Evolutionary conservation across 805 yeast species (phyloP).

Genomic region (Monosporozyma servazzii): DNA sequence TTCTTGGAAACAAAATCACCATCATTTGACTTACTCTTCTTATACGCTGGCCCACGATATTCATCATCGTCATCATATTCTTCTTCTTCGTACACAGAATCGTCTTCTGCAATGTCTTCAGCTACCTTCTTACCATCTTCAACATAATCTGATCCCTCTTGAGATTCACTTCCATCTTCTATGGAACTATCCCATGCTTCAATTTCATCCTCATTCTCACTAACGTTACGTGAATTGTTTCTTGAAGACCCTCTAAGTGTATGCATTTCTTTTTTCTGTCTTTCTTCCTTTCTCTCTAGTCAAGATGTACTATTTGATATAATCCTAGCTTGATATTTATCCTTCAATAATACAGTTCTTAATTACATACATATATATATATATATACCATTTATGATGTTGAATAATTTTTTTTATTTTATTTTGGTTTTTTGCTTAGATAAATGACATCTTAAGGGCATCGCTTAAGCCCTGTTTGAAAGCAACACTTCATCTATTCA

Average conservation of each 20-base stretch:
- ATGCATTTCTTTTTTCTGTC: not conserved
- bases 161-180: slow-evolving; percentile 8
- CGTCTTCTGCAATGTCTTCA: not conserved
- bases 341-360: no score
- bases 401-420: no score
- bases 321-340: no score
- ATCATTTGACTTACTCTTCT: slow-evolving; percentile 10
- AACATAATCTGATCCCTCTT: slow-evolving; percentile 6
- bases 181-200: slow-evolving; percentile 6
- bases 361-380: no score
- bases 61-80: slow-evolving; percentile 17
- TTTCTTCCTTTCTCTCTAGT: no score
- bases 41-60: slow-evolving; percentile 13
- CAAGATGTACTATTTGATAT: no score
- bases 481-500: no score
- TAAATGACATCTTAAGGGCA: no score
- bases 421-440: no score
- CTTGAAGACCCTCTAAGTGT: not conserved
- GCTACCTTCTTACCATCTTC: not conserved
- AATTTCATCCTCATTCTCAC: slow-evolving; percentile 12
- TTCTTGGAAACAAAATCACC: slow-evolving; percentile 8
- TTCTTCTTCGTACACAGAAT: not conserved
- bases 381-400: no score
- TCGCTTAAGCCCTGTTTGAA: not conserved
- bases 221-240: slow-evolving; percentile 6